Evolutionary conservation across 192 early-diverging fungal species (phyloP).

Genomic region (Spinellus fusiger): DNA sequence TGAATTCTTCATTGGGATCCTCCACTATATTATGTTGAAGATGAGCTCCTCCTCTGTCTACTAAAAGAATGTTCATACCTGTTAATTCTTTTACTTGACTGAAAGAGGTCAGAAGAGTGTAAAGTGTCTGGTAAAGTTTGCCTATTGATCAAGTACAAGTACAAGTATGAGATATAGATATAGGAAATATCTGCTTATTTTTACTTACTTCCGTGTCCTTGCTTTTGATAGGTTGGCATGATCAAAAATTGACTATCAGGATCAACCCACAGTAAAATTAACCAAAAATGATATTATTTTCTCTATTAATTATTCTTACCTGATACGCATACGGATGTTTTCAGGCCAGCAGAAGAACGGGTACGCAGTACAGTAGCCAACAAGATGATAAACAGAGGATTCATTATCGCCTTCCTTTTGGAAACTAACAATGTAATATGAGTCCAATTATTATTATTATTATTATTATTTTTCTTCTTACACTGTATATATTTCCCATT

Average conservation of each 20-base stretch:
- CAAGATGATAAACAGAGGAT: conserved; percentile 54
- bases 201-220: conserved; percentile 70
- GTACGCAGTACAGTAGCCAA: conserved; percentile 84
- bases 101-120: conserved; percentile 41
- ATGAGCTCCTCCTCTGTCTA: too few species aligned
- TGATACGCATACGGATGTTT: conserved; percentile 75
- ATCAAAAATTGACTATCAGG: conserved; percentile 80
- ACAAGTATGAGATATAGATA: not conserved
- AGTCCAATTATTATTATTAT: not conserved
- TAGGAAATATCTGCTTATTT: not conserved
- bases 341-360: conserved; percentile 83
- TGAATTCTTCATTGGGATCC: conserved; percentile 88
- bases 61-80: too few species aligned
- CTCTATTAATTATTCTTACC: conserved; percentile 37
- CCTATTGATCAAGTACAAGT: conserved; percentile 21
- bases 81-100: conserved; percentile 52
- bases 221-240: conserved; percentile 81
- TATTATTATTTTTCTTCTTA: conserved; percentile 9
- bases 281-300: not conserved
- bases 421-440: conserved; percentile 35
- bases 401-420: conserved; percentile 43
- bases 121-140: conserved; percentile 58
- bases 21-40: conserved; percentile 58
- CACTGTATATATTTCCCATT: conserved; percentile 70
- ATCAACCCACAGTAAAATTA: not conserved